These are phyloP conservation scores for Yarrowia hollandica DNA, from an alignment of 805 yeast genomes.

Conservation along the genomic window DNA sequence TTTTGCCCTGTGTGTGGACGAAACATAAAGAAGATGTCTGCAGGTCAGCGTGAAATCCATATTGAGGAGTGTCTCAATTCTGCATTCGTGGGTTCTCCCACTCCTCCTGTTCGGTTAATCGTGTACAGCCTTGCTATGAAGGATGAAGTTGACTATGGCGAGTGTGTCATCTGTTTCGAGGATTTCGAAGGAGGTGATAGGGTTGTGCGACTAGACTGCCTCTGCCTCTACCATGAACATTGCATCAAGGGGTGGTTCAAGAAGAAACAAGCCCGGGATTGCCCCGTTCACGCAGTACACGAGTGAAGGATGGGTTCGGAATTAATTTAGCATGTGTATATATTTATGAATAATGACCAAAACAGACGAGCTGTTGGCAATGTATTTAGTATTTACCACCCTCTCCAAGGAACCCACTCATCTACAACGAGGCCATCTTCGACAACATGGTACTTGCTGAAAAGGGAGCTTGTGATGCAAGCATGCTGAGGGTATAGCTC, in stretches of 20 bases:
- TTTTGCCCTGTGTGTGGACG: conserved; percentile 31
- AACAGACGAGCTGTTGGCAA: not conserved
- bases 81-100: conserved; percentile 9
- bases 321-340: not conserved
- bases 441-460: conserved; percentile 54
- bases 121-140: conserved; percentile 21
- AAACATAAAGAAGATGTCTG: not conserved
- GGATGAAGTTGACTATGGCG: conserved; percentile 45
- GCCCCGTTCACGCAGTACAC: conserved; percentile 75
- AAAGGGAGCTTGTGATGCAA: conserved; percentile 66
- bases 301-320: not conserved
- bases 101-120: conserved; percentile 23
- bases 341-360: conserved; percentile 2
- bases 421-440: conserved; percentile 56
- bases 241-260: conserved; percentile 93
- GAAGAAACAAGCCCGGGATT: conserved; percentile 78
- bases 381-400: conserved; percentile 41
- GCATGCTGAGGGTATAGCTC: conserved; percentile 65
- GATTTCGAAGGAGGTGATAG: conserved; percentile 81
- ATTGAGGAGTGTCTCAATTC: conserved; percentile 20
- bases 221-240: conserved; percentile 88
- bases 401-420: conserved; percentile 67
- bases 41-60: not conserved
- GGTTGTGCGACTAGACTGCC: conserved; percentile 89
- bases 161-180: conserved; percentile 93